phyloP scores from a whole-genome alignment of 2,329 filamentous ascomycete species.

The Ramichloridium luteum region DNA sequence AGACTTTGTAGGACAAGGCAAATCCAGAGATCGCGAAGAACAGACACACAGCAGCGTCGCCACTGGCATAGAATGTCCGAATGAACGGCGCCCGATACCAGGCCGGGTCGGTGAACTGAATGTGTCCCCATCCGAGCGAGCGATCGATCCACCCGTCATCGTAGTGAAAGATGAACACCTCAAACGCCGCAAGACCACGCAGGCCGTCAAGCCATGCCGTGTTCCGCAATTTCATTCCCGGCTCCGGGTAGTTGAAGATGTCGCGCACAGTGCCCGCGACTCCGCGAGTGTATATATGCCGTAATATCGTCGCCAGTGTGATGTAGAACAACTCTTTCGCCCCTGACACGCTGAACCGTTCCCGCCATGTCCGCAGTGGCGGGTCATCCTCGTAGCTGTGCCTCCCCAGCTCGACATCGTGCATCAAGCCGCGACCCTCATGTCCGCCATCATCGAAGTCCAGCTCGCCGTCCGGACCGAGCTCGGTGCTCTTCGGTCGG shows the following conservation, averaged over 20 bases:
- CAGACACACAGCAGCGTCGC: conserved; percentile 41
- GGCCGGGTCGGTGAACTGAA: conserved; percentile 30
- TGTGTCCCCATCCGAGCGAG: conserved; percentile 7
- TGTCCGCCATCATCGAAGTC: too few relatives aligned
- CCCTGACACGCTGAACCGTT: not conserved
- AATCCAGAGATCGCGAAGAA: conserved; percentile 54
- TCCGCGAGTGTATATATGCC: not conserved
- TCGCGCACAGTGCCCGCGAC: not conserved
- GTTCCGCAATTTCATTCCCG: conserved; percentile 3
- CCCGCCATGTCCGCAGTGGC: not conserved
- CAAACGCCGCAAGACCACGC: conserved; percentile 13
- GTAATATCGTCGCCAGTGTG: not conserved
- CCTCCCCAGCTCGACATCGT: not conserved
- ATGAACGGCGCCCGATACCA: conserved; percentile 32
- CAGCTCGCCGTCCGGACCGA: too few relatives aligned
- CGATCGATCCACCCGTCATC: conserved; percentile 10
- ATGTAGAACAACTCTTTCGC: not conserved
- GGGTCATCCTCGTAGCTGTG: not conserved
- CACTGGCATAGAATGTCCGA: conserved; percentile 42
- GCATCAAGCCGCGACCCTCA: not conserved
- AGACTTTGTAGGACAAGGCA: conserved; percentile 39
- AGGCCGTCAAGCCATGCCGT: conserved; percentile 17
- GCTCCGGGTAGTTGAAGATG: conserved; percentile 9
- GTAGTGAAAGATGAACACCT: conserved; percentile 16
- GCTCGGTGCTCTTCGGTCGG: too few relatives aligned